Percentiles rank a stretch among this genome's conserved stretches.
These are phyloP conservation scores for Ceratocystis diversiconidia DNA, from an alignment of 2,329 filamentous ascomycete species.

Conservation along the genomic window DNA sequence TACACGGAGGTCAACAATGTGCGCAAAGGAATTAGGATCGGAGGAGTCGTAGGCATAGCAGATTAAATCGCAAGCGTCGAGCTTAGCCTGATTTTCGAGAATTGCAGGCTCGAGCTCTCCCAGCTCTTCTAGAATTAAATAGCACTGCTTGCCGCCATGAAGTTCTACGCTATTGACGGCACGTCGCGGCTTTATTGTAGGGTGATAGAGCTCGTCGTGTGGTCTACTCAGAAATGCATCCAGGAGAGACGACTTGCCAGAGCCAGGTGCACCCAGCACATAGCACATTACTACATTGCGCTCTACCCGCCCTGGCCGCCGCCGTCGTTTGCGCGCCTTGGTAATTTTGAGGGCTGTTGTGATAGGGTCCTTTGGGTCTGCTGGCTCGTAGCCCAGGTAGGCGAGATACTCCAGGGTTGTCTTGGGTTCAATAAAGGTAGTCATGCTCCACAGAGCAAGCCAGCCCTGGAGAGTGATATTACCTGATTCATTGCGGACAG, in stretches of 20 bases:
- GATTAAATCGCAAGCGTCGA: conserved; percentile 84
- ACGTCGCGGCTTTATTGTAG: conserved; percentile 85
- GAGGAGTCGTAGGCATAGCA: conserved; percentile 96
- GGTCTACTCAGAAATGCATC: conserved; percentile 84
- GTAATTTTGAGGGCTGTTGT: conserved; percentile 83
- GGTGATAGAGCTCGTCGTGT: conserved; percentile 71
- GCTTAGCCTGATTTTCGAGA: conserved; percentile 75
- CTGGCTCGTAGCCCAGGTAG: conserved; percentile 84
- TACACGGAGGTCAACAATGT: conserved; percentile 68
- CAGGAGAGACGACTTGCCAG: conserved; percentile 81
- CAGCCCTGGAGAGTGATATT: conserved; percentile 93
- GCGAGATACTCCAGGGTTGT: conserved; percentile 92
- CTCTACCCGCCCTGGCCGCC: conserved; percentile 70
- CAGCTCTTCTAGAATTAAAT: conserved; percentile 87
- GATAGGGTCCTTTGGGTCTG: conserved; percentile 59
- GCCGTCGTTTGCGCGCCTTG: conserved; percentile 73
- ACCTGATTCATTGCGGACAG: conserved; percentile 86
- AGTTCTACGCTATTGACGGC: conserved; percentile 95
- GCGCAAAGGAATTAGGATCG: conserved; percentile 87
- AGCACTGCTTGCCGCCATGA: conserved; percentile 90
- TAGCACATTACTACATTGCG: conserved; percentile 92
- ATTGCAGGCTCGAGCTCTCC: conserved; percentile 92
- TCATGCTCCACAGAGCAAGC: conserved; percentile 99
- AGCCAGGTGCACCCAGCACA: conserved; percentile 68
- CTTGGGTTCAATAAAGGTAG: conserved; percentile 88